Conservation (phyloP, 169 alveolate species). For the Condylostoma magnum region DNA sequence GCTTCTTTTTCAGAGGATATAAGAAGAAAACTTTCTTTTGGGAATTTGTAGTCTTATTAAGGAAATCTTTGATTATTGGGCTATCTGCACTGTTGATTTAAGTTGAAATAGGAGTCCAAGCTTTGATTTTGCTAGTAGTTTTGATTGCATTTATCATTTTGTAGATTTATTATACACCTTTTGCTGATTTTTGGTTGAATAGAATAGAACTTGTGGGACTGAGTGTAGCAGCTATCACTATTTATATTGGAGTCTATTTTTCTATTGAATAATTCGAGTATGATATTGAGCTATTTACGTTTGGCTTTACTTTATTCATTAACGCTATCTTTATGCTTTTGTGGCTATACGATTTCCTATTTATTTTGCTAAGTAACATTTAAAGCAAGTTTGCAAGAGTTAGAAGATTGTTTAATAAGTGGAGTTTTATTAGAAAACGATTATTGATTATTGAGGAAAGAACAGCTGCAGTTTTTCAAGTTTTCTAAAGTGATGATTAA, state of each 20-base stretch:
- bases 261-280: too few relatives aligned
- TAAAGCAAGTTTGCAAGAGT: too few relatives aligned
- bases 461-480: too few relatives aligned
- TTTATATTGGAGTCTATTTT: slow-evolving; percentile 18
- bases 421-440: too few relatives aligned
- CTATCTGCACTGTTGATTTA: background rate
- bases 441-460: too few relatives aligned
- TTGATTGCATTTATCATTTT: background rate
- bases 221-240: background rate
- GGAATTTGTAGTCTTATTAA: slow-evolving; percentile 10
- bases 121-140: background rate
- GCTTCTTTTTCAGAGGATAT: slow-evolving; percentile 11
- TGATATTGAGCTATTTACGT: too few relatives aligned
- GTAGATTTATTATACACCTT: background rate
- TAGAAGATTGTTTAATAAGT: too few relatives aligned
- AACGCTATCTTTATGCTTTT: too few relatives aligned
- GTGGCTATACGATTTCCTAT: too few relatives aligned
- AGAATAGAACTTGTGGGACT: background rate
- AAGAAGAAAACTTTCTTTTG: background rate
- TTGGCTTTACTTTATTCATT: too few relatives aligned
- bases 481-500: too few relatives aligned
- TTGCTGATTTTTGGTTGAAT: background rate
- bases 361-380: too few relatives aligned
- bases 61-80: background rate
- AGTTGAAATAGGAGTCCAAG: background rate